Percentiles rank a stretch among this genome's conserved stretches.
Conservation (phyloP, 305 asterid genomes). For the Ruellia speciosa region DNA sequence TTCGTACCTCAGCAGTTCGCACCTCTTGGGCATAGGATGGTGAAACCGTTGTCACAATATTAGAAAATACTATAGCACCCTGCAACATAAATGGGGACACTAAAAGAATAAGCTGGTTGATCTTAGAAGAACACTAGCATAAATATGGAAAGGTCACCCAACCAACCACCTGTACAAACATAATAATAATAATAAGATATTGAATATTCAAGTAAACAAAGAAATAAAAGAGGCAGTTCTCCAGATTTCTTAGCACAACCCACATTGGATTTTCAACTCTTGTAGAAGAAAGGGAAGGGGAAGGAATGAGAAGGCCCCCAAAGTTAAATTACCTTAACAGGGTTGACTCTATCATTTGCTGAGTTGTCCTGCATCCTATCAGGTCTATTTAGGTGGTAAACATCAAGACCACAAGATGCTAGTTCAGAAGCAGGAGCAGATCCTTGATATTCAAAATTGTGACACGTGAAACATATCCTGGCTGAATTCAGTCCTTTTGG, state of each 20-base stretch:
- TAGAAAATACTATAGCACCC: conserved; percentile 97
- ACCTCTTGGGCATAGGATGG: conserved; percentile 97
- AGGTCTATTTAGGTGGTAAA: conserved; percentile 68
- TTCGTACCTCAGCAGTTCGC: conserved; percentile 66
- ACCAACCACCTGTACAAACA: background rate
- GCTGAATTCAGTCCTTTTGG: conserved; percentile 87
- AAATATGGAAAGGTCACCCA: conserved; percentile 2
- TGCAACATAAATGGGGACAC: conserved; percentile 27
- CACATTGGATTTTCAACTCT: conserved; percentile 5
- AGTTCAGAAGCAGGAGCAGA: conserved; percentile 73
- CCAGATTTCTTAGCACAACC: conserved; percentile 9
- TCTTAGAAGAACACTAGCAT: conserved; percentile 11
- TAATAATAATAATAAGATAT: no score
- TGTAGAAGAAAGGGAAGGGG: background rate
- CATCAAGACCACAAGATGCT: conserved; percentile 95
- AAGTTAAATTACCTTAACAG: conserved; percentile 59
- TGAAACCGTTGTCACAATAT: conserved; percentile 95
- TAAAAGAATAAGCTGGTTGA: conserved; percentile 16
- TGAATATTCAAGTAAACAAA: background rate
- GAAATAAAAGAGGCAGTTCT: conserved; percentile 11
- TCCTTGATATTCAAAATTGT: conserved; percentile 99
- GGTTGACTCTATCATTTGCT: conserved; percentile 66
- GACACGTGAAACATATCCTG: conserved; percentile 95
- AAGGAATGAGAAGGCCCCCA: background rate
- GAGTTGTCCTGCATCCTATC: conserved; percentile 98